Percentiles rank a stretch among this genome's conserved stretches.
phyloP scores from a whole-genome alignment of 2,329 filamentous ascomycete genomes.

The Penicillium verrucosum region DNA sequence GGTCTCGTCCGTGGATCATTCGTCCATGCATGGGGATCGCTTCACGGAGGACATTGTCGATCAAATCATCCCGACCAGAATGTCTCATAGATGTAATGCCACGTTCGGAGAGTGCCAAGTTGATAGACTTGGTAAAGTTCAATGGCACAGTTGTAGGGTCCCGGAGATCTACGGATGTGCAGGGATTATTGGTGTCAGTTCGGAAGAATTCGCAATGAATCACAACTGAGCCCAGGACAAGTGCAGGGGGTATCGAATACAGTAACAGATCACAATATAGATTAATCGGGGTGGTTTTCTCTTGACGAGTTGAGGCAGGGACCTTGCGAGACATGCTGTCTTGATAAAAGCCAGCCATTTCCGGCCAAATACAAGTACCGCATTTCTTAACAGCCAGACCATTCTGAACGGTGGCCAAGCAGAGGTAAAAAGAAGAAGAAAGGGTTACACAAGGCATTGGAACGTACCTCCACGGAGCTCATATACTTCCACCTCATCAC shows the following conservation, averaged over 20 bases:
- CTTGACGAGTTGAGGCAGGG: background rate
- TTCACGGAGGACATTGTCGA: conserved; percentile 69
- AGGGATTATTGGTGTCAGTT: conserved; percentile 14
- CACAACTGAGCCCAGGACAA: background rate
- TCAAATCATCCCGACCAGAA: conserved; percentile 62
- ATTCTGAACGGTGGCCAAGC: background rate
- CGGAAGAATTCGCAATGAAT: conserved; percentile 14
- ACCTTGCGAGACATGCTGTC: conserved; percentile 9
- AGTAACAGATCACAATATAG: background rate
- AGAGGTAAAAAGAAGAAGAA: background rate
- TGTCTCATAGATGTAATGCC: conserved; percentile 83
- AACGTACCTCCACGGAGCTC: conserved; percentile 82
- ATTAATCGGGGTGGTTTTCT: background rate
- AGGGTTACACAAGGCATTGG: background rate
- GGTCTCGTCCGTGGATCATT: conserved; percentile 80
- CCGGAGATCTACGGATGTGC: conserved; percentile 66
- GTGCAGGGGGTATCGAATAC: background rate
- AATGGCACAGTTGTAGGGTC: conserved; percentile 77
- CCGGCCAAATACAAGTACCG: background rate
- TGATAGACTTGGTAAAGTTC: conserved; percentile 99
- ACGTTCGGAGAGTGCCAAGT: conserved; percentile 87
- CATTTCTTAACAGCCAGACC: background rate
- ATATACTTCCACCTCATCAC: conserved; percentile 88
- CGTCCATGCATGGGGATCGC: conserved; percentile 93
- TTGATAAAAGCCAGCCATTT: conserved; percentile 4